These are phyloP conservation scores for Curvularia sp. DNA, from an alignment of 2,329 filamentous ascomycete species.

Conservation along the genomic window DNA sequence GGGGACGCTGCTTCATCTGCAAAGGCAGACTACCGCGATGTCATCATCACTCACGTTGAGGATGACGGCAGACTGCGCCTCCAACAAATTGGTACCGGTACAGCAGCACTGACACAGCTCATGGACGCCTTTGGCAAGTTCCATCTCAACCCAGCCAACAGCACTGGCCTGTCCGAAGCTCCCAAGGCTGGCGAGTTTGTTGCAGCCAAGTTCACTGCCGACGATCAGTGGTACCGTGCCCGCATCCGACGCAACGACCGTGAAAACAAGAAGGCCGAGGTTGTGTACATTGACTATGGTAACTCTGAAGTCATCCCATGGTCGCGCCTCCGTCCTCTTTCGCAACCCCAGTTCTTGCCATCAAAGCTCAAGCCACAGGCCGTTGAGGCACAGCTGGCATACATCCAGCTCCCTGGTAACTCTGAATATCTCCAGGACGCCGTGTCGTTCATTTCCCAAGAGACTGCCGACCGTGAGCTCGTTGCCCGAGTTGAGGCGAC, in stretches of 20 bases:
- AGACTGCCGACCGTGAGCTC: conserved; percentile 76
- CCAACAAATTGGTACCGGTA: conserved; percentile 87
- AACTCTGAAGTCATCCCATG: conserved; percentile 91
- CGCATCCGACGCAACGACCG: conserved; percentile 92
- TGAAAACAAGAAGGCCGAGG: conserved; percentile 81
- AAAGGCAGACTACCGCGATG: conserved; percentile 91
- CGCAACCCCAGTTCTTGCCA: conserved; percentile 76
- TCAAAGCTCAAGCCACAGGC: conserved; percentile 84
- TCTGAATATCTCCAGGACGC: conserved; percentile 81
- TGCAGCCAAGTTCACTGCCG: conserved; percentile 86
- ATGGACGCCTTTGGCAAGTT: conserved; percentile 93
- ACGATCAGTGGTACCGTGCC: conserved; percentile 94
- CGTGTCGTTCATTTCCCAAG: conserved; percentile 74
- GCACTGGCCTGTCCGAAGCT: conserved; percentile 71
- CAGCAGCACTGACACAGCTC: conserved; percentile 80
- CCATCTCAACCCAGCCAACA: conserved; percentile 84
- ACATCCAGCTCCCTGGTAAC: conserved; percentile 84
- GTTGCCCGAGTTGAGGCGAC: conserved; percentile 91
- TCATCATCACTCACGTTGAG: conserved; percentile 90
- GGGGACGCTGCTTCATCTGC: conserved; percentile 63
- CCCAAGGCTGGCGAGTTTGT: conserved; percentile 94
- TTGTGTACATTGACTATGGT: conserved; percentile 95
- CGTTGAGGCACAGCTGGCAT: conserved; percentile 82
- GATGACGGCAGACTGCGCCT: conserved; percentile 83
- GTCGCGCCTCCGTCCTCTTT: conserved; percentile 81